These are phyloP conservation scores for Verticillium nonalfalfae DNA, from an alignment of 2,329 filamentous ascomycete genomes.

Conservation along the genomic window DNA sequence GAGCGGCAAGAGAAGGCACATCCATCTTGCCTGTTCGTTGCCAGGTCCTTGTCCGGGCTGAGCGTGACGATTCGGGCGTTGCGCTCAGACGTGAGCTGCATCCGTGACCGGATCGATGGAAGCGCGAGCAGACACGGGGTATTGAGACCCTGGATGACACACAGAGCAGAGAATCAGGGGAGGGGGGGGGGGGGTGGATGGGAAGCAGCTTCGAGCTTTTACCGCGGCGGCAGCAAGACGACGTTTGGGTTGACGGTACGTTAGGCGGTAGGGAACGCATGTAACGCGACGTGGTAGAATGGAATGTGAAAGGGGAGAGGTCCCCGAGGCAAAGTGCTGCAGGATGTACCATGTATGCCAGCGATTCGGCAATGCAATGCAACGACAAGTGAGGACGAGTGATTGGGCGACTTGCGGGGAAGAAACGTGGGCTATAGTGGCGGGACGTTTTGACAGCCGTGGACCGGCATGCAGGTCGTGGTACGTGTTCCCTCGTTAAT, in stretches of 20 bases:
- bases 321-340: background rate
- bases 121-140: constrained; percentile 5
- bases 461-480: background rate
- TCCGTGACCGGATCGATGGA: background rate
- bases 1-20: background rate
- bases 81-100: constrained; percentile 1
- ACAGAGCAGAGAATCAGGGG: background rate
- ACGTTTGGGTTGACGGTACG: background rate
- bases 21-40: background rate
- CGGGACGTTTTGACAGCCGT: background rate
- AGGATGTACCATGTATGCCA: background rate
- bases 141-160: constrained; percentile 5
- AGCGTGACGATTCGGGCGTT: background rate
- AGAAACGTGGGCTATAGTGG: background rate
- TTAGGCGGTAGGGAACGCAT: background rate
- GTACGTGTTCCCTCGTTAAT: background rate
- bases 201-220: constrained; percentile 3
- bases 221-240: constrained; percentile 1
- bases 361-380: constrained; percentile 1
- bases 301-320: background rate
- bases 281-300: background rate
- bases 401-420: background rate
- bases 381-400: background rate
- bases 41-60: background rate
- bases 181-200: background rate